Evolutionary conservation across 2,329 filamentous ascomycete genomes (phyloP), one percentile per base, ranked within the genome.

Genomic region (Tolypocladium paradoxum): DNA sequence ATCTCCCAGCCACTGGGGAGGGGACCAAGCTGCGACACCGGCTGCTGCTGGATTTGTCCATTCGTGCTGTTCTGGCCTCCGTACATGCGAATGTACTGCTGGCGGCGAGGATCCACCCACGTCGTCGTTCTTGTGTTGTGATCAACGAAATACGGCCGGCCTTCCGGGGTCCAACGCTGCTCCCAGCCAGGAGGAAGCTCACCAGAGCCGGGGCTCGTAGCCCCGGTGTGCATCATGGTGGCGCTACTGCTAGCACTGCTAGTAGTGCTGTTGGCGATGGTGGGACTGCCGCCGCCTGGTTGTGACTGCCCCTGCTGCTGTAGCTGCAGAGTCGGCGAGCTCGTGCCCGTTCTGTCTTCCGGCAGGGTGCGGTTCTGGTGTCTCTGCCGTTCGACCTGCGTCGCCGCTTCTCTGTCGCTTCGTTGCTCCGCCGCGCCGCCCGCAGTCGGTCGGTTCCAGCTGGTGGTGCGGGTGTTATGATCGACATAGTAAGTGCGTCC

Each of bases 81-180:
- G 66, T 99, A 99, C 88, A 97, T 96, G 55, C 93, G 82, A 56
- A 99, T 97, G 72, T 96, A 99, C 70, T 99, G 93, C 71, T 97
- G 93, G 57, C 93, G 85, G 61, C 93, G 85, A 33, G 93, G 93
- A 68, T 99, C 93, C 18, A 99, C 93, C 93, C 93, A 99, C 1
- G 93, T 97, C 0, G 93, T 99, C 1, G 93, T 97, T 59, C 93
- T 83, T 11, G 93, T 97, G 68, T 97, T 99, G 72, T 99, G 93
- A 68, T 99, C 93, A 49, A 99, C 93, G 70, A 96, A 99, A 72
- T 99, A 99, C 9, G 92, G 81, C 50, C 93, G 83, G 31, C 92
- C 91, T 75, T 99, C 93, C 0, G 93, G 92, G 0, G 93, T 99
- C 71, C 89, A 91, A 62, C 93, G 81, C 69, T 96, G 90, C 71